phyloP scores from a whole-genome alignment of 345 rosid species.

The Rhodamnia argentea region DNA sequence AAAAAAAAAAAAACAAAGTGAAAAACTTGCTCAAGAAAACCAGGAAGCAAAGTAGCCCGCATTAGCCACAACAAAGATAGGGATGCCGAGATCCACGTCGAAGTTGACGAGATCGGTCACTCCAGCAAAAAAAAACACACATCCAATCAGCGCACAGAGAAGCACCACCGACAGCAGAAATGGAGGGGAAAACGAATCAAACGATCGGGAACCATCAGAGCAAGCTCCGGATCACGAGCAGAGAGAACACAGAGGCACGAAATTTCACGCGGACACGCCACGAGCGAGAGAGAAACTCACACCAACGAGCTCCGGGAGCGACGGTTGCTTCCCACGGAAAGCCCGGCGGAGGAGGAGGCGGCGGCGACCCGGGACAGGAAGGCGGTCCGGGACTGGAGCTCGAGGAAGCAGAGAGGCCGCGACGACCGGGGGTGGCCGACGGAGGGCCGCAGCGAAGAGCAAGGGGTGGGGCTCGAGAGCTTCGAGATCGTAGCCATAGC shows the following conservation, averaged over 20 bases:
- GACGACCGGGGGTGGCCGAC: slow-evolving; percentile 29
- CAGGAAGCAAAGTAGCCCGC: neutral
- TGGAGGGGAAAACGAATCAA: neutral
- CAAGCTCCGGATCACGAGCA: neutral
- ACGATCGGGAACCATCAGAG: too few species aligned
- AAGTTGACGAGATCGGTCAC: neutral
- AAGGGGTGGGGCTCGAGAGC: slow-evolving; percentile 36
- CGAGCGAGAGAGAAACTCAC: slow-evolving; percentile 24
- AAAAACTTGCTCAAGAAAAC: neutral
- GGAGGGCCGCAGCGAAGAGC: slow-evolving; percentile 21
- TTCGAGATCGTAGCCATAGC: slow-evolving; percentile 77
- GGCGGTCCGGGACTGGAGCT: slow-evolving; percentile 9
- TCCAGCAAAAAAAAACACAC: neutral
- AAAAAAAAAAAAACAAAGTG: neutral
- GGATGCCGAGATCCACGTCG: neutral
- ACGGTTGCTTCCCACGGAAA: slow-evolving; percentile 24
- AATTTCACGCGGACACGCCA: neutral
- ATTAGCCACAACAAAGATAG: neutral
- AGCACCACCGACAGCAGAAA: neutral
- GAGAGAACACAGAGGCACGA: neutral
- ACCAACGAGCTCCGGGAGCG: slow-evolving; percentile 27
- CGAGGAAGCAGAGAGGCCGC: slow-evolving; percentile 20
- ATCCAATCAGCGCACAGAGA: neutral
- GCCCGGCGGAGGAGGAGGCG: slow-evolving; percentile 21
- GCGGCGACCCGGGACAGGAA: slow-evolving; percentile 29